phyloP scores from a whole-genome alignment of 2,329 filamentous ascomycete genomes.

The Remersonia thermophila region DNA sequence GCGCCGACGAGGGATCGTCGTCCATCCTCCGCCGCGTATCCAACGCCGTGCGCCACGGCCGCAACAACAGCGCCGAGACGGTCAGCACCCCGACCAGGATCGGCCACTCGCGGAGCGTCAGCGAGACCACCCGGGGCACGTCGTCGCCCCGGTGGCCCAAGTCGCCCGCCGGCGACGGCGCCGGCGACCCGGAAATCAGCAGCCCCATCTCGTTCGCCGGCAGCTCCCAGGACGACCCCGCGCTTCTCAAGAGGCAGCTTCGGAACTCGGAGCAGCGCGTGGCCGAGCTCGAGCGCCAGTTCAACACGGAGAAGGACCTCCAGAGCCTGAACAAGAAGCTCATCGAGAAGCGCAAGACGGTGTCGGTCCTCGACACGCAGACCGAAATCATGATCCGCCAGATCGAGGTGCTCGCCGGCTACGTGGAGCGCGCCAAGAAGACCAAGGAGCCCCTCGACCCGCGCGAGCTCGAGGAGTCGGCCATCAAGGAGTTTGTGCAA shows the following conservation, averaged over 20 bases:
- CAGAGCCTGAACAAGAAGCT: constrained; percentile 78
- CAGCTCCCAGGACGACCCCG: constrained; percentile 45
- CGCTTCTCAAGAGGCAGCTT: constrained; percentile 60
- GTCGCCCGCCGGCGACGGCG: constrained; percentile 49
- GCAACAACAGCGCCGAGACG: constrained; percentile 67
- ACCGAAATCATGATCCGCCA: constrained; percentile 92
- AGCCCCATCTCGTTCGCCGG: constrained; percentile 57
- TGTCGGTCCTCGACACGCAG: constrained; percentile 86
- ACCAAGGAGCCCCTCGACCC: constrained; percentile 70
- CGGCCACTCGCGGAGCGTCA: constrained; percentile 49
- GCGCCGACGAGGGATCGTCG: constrained; percentile 61
- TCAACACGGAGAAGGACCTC: constrained; percentile 50
- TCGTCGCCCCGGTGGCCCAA: constrained; percentile 59
- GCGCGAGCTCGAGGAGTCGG: constrained; percentile 71
- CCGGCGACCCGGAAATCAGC: constrained; percentile 47
- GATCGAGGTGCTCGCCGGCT: constrained; percentile 77
- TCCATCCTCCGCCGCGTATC: constrained; percentile 82
- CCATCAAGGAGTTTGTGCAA: constrained; percentile 84
- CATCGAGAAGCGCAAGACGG: constrained; percentile 86
- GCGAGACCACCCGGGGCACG: constrained; percentile 52
- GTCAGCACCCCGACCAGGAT: constrained; percentile 30
- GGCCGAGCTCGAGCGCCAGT: constrained; percentile 73
- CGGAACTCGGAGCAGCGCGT: constrained; percentile 73
- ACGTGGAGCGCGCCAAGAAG: constrained; percentile 76
- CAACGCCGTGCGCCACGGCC: constrained; percentile 84